Evolutionary conservation across 2,329 filamentous ascomycete genomes (phyloP), one percentile per base, ranked within the genome.

Genomic region (Fusarium fujikuroi): DNA sequence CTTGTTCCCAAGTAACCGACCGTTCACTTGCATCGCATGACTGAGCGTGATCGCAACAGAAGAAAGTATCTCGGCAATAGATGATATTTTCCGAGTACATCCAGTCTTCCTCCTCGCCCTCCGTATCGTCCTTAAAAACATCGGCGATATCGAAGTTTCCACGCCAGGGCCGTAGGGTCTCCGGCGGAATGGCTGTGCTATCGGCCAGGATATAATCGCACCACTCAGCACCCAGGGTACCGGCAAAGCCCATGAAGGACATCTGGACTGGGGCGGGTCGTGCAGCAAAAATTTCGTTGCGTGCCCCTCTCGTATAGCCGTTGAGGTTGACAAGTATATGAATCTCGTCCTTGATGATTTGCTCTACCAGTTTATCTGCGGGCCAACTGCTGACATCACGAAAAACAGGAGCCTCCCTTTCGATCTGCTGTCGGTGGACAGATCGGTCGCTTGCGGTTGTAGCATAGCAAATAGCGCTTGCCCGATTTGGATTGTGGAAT

Each of bases 191-290:
- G 1, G 96, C 95, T 3, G 92, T 95, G 57, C 92, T 87, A 78
- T 99, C 96, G 7, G 96, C 95, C 32, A 98, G 88, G 21, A 99
- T 91, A 79, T 99, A 99, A 80, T 99, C 96, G 76, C 96, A 99
- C 96, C 96, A 99, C 80, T 99, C 96, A 6, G 96, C 96, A 10
- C 96, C 96, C 2, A 99, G 85, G 0, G 95, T 98, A 15, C 96
- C 96, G 1, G 96, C 96, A 80, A 99, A 99, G 1, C 96, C 96
- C 96, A 99, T 99, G 79, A 99, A 99, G 0, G 96, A 97, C 96
- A 99, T 99, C 75, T 99, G 96, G 47, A 99, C 94, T 0, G 96
- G 96, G 5, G 95, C 95, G 21, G 96, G 94, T 32, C 97, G 91
- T 28, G 96, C 96, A 28, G 96, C 96, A 81, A 99, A 99, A 8